Evolutionary conservation across 2,329 filamentous ascomycete species (phyloP), one percentile per base, ranked within the genome.

Genomic region (Scedosporium boydii): DNA sequence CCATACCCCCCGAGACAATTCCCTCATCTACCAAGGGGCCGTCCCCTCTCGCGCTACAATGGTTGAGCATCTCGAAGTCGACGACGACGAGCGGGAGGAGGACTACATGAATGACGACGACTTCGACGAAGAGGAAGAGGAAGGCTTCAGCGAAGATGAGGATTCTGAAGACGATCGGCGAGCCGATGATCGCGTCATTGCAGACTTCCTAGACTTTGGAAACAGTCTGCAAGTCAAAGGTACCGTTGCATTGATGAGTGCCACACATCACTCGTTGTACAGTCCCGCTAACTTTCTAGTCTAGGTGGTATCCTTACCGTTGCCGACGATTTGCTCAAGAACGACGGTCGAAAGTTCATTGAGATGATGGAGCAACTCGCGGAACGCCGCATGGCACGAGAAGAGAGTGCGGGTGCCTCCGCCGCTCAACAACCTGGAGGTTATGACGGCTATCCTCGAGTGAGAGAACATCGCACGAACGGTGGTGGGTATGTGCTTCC

Each of bases 281-380:
- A 18, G 6, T 38, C 14, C 76, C 78, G 76, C 75, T 78, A 77
- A 77, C 75, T 56, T 27, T 75, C 75, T 74, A 74, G 76, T 71
- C 75, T 83, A 91, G 93, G 95, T 80, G 96, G 95, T 73, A 97
- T 99, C 76, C 87, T 99, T 74, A 99, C 95, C 68, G 95, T 99
- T 72, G 95, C 95, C 74, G 95, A 99, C 80, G 95, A 99, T 77
- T 82, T 99, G 67, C 84, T 99, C 66, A 98, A 98, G 76, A 99
- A 99, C 76, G 95, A 99, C 76, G 95, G 95, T 70, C 96, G 96
- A 76, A 96, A 96, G 72, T 99, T 99, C 78, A 99, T 99, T 76
- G 95, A 99, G 75, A 99, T 99, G 95, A 99, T 99, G 95, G 95
- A 99, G 75, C 93, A 98, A 78, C 84, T 99, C 69, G 95, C 95